A percentile compares a stretch with the other conserved stretches of the same genome.
Conservation (phyloP, 192 early-diverging fungal species). For the Podila clonocystis region DNA sequence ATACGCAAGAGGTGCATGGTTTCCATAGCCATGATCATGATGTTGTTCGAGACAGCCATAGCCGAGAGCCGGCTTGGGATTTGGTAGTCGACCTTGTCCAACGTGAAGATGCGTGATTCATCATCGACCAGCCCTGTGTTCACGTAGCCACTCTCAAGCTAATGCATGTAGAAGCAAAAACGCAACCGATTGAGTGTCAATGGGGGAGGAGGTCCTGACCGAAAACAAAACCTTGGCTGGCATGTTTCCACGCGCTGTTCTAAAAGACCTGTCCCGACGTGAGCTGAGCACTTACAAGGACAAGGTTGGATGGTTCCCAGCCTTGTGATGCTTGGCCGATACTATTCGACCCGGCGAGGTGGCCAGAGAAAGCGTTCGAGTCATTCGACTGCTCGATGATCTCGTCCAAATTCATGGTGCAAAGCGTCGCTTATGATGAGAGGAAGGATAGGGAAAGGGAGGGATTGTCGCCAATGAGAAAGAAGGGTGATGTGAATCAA, state of each 20-base stretch:
- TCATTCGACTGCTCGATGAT: conserved; percentile 45
- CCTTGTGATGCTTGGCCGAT: conserved; percentile 37
- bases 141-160: conserved; percentile 69
- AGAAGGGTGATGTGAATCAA: background rate
- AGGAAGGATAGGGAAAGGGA: background rate
- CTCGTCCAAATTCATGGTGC: conserved; percentile 46
- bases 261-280: background rate
- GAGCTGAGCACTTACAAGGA: conserved; percentile 21
- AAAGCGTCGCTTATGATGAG: conserved; percentile 4
- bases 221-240: background rate
- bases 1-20: conserved; percentile 83
- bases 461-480: background rate
- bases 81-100: conserved; percentile 91
- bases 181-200: background rate
- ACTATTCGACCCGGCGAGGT: conserved; percentile 15
- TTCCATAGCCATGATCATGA: conserved; percentile 84
- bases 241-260: background rate
- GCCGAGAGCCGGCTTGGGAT: conserved; percentile 80
- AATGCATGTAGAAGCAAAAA: conserved; percentile 16
- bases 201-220: background rate
- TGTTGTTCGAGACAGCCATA: conserved; percentile 85
- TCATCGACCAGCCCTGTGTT: conserved; percentile 60
- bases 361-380: conserved; percentile 16
- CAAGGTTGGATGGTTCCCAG: conserved; percentile 48
- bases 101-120: conserved; percentile 74